phyloP scores from a whole-genome alignment of 1,284 basidiomycete species.

The Jaminaea rosea region DNA sequence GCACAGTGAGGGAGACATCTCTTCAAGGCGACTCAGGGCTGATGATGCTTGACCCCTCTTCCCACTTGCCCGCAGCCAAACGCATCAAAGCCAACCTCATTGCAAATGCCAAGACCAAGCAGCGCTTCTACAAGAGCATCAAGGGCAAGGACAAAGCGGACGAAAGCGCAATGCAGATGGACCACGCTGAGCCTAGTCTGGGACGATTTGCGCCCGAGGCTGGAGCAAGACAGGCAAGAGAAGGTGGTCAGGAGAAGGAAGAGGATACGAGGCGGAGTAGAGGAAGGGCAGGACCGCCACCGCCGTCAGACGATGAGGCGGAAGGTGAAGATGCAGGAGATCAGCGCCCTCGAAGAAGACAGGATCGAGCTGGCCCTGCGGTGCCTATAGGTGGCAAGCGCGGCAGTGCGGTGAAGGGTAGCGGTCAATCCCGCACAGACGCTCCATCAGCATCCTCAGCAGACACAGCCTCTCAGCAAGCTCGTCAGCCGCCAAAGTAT shows the following conservation, averaged over 20 bases:
- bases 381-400: background rate
- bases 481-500: no score
- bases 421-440: background rate
- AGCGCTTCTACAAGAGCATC: conserved; percentile 51
- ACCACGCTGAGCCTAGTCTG: conserved; percentile 10
- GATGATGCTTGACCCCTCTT: background rate
- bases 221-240: background rate
- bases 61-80: conserved; percentile 41
- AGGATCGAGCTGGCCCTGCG: background rate
- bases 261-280: conserved; percentile 5
- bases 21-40: conserved; percentile 2
- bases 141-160: background rate
- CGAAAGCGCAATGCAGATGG: conserved; percentile 4
- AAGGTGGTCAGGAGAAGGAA: background rate
- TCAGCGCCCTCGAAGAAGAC: background rate
- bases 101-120: conserved; percentile 52
- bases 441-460: background rate
- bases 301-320: background rate
- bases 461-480: conserved; percentile 23
- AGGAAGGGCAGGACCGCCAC: background rate
- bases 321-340: conserved; percentile 7
- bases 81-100: conserved; percentile 53
- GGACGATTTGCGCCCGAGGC: conserved; percentile 31
- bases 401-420: background rate
- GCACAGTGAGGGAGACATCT: background rate